Evolutionary conservation across 352 stramenopile species (phyloP), one percentile per base, ranked within the genome.

Genomic region (Elongisporangium senticosum): DNA sequence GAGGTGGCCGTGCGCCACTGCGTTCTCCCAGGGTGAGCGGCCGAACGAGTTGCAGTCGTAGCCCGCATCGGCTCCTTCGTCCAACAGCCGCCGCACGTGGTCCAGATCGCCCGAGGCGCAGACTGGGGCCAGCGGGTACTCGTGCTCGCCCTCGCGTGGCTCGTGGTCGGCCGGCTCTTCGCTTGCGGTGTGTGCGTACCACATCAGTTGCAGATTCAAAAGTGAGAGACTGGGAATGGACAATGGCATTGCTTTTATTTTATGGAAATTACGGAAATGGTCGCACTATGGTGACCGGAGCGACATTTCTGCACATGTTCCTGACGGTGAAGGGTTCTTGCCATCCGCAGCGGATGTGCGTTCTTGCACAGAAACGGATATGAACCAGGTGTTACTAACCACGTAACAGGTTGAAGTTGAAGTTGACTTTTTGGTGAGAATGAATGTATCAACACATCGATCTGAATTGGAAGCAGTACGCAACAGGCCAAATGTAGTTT

Each of bases 1-100:
- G 19, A 72, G n/a, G 28, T 75, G 64, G 22, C 61, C 68, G 40
- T 70, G 61, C 51, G 71, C 68, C n/a, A 75, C 61, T 40, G 68
- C 68, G 55, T 72, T 58, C 48, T 75, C 68, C 24, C 68, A 75
- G 49, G 64, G 64, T 49, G 68, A 67, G 56, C 71, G 64, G 23
- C 68, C 64, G 23, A 75, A 75, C 61, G 69, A 72, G 47, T 64
- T 58, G n/a, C 65, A 61, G 52, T 39, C 28, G 20, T 52, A 53
- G 26, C 69, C 56, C 14, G 62, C 39, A 28, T 40, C 52, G 7
- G 24, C 53, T 11, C 61, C 64, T 11, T 63, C 55, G 7, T 51
- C 14, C n/a, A 75, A 49, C 39, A 75, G 49, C 10, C 7, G 13
- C 0, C 13, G 37, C 23, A 72, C 64, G 2, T 40, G 54, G 7